Evolutionary conservation across 2,329 filamentous ascomycete species (phyloP).

Genomic region (Apiospora phragmitis): DNA sequence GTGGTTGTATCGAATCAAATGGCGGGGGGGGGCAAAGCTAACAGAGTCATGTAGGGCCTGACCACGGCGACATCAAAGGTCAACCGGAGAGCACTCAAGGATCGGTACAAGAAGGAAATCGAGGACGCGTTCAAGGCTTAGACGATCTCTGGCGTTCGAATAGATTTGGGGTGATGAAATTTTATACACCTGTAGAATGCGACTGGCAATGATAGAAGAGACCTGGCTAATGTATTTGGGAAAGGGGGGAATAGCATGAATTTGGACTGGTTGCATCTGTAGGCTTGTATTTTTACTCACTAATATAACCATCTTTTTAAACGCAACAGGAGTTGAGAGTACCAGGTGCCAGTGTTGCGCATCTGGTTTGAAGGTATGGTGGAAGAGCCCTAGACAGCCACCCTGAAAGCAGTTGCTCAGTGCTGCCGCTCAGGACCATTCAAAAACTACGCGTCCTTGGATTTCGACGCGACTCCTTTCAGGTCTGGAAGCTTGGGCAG

Average conservation of each 20-base stretch:
- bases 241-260: not conserved
- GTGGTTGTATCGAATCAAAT: no score
- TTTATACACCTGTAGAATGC: not conserved
- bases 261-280: not conserved
- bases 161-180: not conserved
- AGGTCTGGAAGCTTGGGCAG: not conserved
- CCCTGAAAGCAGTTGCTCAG: not conserved
- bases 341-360: not conserved
- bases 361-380: no score
- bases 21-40: no score
- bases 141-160: not conserved
- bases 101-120: conserved; percentile 54
- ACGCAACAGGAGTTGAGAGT: not conserved
- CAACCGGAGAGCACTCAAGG: conserved; percentile 53
- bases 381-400: not conserved
- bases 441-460: not conserved
- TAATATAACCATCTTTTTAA: not conserved
- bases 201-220: not conserved
- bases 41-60: conserved; percentile 47
- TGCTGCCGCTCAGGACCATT: not conserved
- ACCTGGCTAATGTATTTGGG: not conserved
- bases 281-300: not conserved
- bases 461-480: not conserved
- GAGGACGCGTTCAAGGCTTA: conserved; percentile 36
- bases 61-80: conserved; percentile 64